phyloP scores from a whole-genome alignment of 1,284 basidiomycete genomes.

The Papiliotrema nemorosa region DNA sequence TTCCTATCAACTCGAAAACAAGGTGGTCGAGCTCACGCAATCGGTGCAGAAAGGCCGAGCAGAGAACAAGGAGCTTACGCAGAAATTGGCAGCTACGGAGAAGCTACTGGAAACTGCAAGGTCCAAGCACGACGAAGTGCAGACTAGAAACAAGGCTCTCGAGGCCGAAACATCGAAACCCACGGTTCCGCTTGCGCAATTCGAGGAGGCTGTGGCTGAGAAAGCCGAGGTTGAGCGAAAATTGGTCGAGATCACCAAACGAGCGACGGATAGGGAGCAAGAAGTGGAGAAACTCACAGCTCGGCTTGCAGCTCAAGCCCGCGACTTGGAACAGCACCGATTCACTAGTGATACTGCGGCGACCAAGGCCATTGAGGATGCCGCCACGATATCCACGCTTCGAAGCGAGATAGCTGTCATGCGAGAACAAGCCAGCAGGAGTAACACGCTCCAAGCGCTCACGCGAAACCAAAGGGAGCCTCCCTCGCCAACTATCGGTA shows the following conservation, averaged over 20 bases:
- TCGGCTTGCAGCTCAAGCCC: slow-evolving; percentile 58
- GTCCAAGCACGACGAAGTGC: slow-evolving; percentile 83
- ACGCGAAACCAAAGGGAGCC: slow-evolving; percentile 59
- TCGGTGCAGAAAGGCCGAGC: slow-evolving; percentile 84
- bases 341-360: slow-evolving; percentile 54
- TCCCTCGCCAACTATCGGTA: slow-evolving; percentile 63
- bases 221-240: slow-evolving; percentile 80
- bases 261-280: slow-evolving; percentile 75
- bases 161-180: slow-evolving; percentile 67
- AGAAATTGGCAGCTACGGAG: slow-evolving; percentile 72
- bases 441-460: slow-evolving; percentile 80
- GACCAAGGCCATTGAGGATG: slow-evolving; percentile 69
- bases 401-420: slow-evolving; percentile 87
- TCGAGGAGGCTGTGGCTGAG: slow-evolving; percentile 69
- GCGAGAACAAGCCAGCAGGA: slow-evolving; percentile 91
- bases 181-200: slow-evolving; percentile 69
- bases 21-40: slow-evolving; percentile 98
- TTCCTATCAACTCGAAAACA: slow-evolving; percentile 97
- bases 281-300: slow-evolving; percentile 74
- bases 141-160: slow-evolving; percentile 69
- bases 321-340: slow-evolving; percentile 75
- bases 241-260: slow-evolving; percentile 71
- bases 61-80: slow-evolving; percentile 85
- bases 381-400: slow-evolving; percentile 76
- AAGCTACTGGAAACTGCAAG: slow-evolving; percentile 81